Evolutionary conservation across 768 basidiomycete genomes (phyloP).

Genomic region (Fomitopsis pulvina): DNA sequence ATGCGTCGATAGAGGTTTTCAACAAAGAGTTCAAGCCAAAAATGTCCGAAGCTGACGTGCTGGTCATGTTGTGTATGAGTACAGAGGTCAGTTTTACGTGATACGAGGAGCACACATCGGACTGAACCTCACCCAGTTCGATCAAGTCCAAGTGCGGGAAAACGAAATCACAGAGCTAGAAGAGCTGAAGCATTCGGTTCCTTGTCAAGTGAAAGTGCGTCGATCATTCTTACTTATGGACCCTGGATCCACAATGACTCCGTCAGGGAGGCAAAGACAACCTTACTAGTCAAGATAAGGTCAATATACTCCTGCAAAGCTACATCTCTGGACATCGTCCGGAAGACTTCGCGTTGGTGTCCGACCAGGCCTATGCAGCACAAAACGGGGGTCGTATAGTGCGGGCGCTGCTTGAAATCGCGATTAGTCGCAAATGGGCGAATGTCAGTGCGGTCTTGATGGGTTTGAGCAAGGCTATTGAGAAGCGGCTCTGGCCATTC

Average conservation of each 20-base stretch:
- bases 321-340: conserved; percentile 76
- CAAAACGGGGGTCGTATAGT: conserved; percentile 94
- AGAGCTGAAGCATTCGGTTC: conserved; percentile 50
- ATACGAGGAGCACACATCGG: neutral
- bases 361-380: conserved; percentile 89
- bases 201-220: conserved; percentile 75
- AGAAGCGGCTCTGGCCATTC: conserved; percentile 91
- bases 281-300: conserved; percentile 73
- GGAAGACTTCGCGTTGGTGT: conserved; percentile 94
- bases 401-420: conserved; percentile 92
- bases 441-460: conserved; percentile 71
- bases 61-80: conserved; percentile 80
- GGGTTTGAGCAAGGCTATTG: conserved; percentile 89
- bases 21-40: conserved; percentile 65
- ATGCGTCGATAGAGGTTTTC: conserved; percentile 83
- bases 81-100: conserved; percentile 60
- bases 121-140: conserved; percentile 49
- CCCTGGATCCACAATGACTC: neutral
- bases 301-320: conserved; percentile 90
- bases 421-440: conserved; percentile 90
- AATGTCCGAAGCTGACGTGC: conserved; percentile 92
- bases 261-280: neutral
- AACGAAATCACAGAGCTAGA: conserved; percentile 83
- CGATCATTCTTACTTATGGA: neutral
- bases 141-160: conserved; percentile 92